These are phyloP conservation scores for Vitis riparia DNA, from an alignment of 164 flowering plant genomes.

Conservation along the genomic window DNA sequence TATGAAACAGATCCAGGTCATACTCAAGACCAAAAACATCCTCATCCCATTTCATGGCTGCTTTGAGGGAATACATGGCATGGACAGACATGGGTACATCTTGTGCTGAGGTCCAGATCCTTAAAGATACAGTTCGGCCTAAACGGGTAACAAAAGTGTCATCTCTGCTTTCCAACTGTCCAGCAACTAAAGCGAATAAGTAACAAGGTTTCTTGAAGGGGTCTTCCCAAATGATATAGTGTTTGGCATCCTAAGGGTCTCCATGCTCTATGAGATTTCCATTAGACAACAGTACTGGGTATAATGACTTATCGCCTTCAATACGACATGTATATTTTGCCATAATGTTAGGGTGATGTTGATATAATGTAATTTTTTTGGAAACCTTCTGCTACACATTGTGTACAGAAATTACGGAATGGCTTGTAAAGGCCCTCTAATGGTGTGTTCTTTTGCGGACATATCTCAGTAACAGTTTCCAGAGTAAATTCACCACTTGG, in stretches of 20 bases:
- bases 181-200: conserved; percentile 96
- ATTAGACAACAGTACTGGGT: too few species aligned
- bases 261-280: too few species aligned
- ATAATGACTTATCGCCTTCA: too few species aligned
- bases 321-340: too few species aligned
- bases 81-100: conserved; percentile 91
- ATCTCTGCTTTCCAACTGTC: conserved; percentile 88
- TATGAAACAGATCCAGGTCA: conserved; percentile 88
- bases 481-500: too few species aligned
- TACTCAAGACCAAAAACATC: conserved; percentile 97
- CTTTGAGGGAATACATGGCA: conserved; percentile 98
- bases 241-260: conserved; percentile 67
- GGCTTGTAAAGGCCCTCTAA: conserved; percentile 95
- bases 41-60: conserved; percentile 99
- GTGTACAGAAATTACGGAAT: conserved; percentile 92
- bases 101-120: conserved; percentile 90
- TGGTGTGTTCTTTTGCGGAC: conserved; percentile 87
- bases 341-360: too few species aligned
- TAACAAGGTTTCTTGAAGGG: conserved; percentile 94
- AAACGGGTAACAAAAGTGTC: conserved; percentile 80
- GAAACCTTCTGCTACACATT: conserved; percentile 98
- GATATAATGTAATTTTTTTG: conserved; percentile 72
- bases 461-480: too few species aligned
- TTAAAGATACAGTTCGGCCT: conserved; percentile 72
- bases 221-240: conserved; percentile 95